Evolutionary conservation across 2,329 filamentous ascomycete species (phyloP).

Genomic region (Aspergillus alliaceus): DNA sequence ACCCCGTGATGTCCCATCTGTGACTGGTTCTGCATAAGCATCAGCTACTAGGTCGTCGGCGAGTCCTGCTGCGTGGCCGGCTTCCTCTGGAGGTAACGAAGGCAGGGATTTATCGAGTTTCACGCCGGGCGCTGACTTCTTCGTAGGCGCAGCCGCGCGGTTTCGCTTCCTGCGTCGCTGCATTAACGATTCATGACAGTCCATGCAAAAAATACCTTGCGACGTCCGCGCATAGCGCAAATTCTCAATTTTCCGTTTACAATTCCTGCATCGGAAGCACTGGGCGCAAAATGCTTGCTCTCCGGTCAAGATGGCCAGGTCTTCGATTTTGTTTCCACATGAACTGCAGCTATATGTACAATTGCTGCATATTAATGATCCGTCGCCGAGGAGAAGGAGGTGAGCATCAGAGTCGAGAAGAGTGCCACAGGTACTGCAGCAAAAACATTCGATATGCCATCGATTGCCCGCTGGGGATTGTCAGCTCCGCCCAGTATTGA

Average conservation of each 20-base stretch:
- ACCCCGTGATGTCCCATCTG: constrained; percentile 26
- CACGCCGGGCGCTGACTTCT: constrained; percentile 44
- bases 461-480: constrained; percentile 74
- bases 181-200: constrained; percentile 96
- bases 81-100: constrained; percentile 75
- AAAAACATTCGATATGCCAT: constrained; percentile 99
- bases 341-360: constrained; percentile 99
- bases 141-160: constrained; percentile 59
- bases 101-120: constrained; percentile 90
- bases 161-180: constrained; percentile 80
- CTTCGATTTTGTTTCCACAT: constrained; percentile 96
- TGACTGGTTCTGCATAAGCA: constrained; percentile 59
- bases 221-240: constrained; percentile 95
- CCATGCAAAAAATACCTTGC: constrained; percentile 99
- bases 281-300: constrained; percentile 97
- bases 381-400: constrained; percentile 92
- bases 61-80: constrained; percentile 57
- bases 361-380: constrained; percentile 97
- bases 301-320: constrained; percentile 93
- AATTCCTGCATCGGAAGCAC: constrained; percentile 96
- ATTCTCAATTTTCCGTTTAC: constrained; percentile 98
- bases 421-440: constrained; percentile 92
- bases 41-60: constrained; percentile 58
- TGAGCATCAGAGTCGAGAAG: constrained; percentile 98
- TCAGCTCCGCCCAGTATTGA: not conserved